Evolutionary conservation across 169 alveolate species (phyloP).

Genomic region (Plasmodium coatneyi): DNA sequence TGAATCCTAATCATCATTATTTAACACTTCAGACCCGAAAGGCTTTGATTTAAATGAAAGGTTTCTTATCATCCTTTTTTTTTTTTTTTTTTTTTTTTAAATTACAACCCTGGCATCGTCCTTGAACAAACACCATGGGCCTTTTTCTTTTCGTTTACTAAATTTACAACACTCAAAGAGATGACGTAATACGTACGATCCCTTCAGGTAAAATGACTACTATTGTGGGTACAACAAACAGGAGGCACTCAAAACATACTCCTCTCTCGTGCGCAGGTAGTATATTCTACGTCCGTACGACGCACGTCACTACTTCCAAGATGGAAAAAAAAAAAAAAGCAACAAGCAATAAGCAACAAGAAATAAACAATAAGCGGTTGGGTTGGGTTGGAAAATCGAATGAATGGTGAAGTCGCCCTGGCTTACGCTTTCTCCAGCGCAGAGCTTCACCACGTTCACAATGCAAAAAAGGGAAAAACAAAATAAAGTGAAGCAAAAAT

Average conservation of each 20-base stretch:
- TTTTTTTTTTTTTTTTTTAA: conserved; percentile 13
- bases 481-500: too few species aligned
- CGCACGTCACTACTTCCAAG: not conserved
- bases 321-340: too few species aligned
- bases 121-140: not conserved
- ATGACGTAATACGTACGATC: not conserved
- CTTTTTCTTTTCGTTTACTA: not conserved
- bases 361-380: too few species aligned
- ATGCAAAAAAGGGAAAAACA: not conserved
- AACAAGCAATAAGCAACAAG: not conserved
- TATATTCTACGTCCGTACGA: not conserved
- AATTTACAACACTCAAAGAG: not conserved
- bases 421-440: not conserved
- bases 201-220: not conserved
- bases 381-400: not conserved
- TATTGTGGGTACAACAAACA: not conserved
- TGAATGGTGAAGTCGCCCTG: not conserved
- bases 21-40: conserved; percentile 66
- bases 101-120: not conserved
- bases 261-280: not conserved
- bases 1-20: conserved; percentile 1
- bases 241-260: not conserved
- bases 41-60: conserved; percentile 37
- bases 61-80: conserved; percentile 44
- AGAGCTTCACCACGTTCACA: not conserved